Base-by-base conservation (phyloP, 164 flowering plant species). In the Chimonanthus praecox region DNA sequence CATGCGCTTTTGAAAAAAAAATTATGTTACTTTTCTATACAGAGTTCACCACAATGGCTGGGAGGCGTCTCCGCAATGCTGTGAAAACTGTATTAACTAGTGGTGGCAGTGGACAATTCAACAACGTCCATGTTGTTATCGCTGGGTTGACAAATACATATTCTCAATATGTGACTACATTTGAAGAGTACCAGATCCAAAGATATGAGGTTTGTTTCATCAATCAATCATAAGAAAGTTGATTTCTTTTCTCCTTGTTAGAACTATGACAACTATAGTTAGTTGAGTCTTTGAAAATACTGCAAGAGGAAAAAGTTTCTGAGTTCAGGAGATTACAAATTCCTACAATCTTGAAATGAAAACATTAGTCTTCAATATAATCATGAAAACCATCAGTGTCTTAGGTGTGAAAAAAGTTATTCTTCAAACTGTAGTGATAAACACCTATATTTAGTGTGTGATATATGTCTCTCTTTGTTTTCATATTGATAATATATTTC, bases 41-140 rank as follows among this genome's bases (percentile, higher is more conserved):
- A 96, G 99, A 96, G 73, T 96, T 96, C 81, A 88, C 98, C 44
- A 94, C 99, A 49, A 96, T 96, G 98, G 95, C 99, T 80, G 99
- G 98, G 49, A 90, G 99, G 82, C 92, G 92, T 69, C 94, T 96
- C 20, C 94, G 98, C 18, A 92, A 96, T 83, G 95, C 99, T 75
- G 93, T 96, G 78, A 88, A 78, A 83, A 74, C 85, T 8, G 88
- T 83, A 58, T 90, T 95, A n/a, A 81, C 78, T 4, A 78, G 80
- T 76, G 85, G 78, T 58, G 79, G 82, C 46, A 76, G 71, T 75
- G 82, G 83, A 70, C 80, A 84, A 67, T 87, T 87, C 64, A 73
- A 78, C 76, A 83, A 84, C 49, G 66, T 87, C 69, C 99, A 92
- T 83, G 90, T 96, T 73, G 95, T 96, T 44, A 88, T 94, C 74